Conservation (phyloP, 768 basidiomycete genomes). For the Psilocybe subaeruginosa region DNA sequence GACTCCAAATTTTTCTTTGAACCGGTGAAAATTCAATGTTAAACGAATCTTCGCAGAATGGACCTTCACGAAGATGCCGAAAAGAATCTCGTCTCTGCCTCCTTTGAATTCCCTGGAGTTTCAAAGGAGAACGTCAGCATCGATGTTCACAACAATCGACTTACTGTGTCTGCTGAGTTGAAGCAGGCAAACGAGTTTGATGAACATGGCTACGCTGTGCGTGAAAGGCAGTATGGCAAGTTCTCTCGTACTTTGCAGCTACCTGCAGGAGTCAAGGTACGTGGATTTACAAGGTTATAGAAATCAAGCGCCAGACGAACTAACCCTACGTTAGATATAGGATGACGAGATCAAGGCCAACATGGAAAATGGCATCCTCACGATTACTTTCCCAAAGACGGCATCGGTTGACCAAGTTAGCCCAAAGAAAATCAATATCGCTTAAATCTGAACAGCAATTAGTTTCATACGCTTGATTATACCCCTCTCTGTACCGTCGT, state of each 20-base stretch:
- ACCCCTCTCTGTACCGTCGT: no score
- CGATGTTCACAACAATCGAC: slow-evolving; percentile 50
- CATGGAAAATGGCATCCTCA: slow-evolving; percentile 56
- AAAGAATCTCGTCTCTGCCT: slow-evolving; percentile 51
- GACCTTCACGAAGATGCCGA: slow-evolving; percentile 54
- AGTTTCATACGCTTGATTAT: no score
- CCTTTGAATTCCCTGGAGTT: slow-evolving; percentile 62
- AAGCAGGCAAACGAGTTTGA: slow-evolving; percentile 34
- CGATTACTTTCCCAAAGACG: slow-evolving; percentile 55
- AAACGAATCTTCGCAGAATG: slow-evolving; percentile 41
- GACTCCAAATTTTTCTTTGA: not conserved
- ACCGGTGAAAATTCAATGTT: not conserved
- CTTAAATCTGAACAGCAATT: not conserved
- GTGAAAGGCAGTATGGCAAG: slow-evolving; percentile 51
- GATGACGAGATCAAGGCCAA: slow-evolving; percentile 34
- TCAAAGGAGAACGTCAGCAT: slow-evolving; percentile 52
- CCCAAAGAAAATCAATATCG: slow-evolving; percentile 33
- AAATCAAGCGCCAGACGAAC: not conserved
- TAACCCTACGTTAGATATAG: slow-evolving; percentile 26
- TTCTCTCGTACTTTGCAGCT: slow-evolving; percentile 52
- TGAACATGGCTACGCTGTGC: slow-evolving; percentile 40
- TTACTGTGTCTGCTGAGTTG: slow-evolving; percentile 55
- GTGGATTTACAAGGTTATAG: slow-evolving; percentile 17
- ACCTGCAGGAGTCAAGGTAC: slow-evolving; percentile 54
- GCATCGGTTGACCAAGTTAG: slow-evolving; percentile 29